Evolutionary conservation across 192 early-diverging fungal genomes (phyloP).

Genomic region (Coemansia umbellata): DNA sequence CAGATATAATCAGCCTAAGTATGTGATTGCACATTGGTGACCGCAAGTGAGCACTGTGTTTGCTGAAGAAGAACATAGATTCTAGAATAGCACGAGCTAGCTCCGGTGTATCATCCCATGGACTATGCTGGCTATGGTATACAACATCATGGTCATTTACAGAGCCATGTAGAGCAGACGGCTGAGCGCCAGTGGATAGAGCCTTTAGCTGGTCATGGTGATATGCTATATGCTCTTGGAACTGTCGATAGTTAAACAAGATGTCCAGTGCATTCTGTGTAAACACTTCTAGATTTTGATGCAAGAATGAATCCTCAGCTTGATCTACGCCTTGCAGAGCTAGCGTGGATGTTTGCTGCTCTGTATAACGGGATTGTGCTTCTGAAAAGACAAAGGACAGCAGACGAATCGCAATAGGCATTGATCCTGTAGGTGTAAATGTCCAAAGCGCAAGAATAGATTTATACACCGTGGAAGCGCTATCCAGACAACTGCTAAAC

Average conservation of each 20-base stretch:
- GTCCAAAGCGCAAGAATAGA: slow-evolving; percentile 27
- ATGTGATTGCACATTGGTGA: slow-evolving; percentile 22
- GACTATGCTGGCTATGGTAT: slow-evolving; percentile 44
- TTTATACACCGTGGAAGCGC: slow-evolving; percentile 13
- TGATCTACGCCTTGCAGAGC: no score
- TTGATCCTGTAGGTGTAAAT: slow-evolving; percentile 29
- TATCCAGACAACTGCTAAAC: slow-evolving; percentile 3
- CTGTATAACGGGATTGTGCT: not conserved
- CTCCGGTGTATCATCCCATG: slow-evolving; percentile 37
- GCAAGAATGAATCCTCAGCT: slow-evolving; percentile 8
- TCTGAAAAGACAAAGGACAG: slow-evolving; percentile 14
- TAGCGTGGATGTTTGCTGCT: no score
- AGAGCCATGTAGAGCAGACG: not conserved
- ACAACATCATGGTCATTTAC: slow-evolving; percentile 16
- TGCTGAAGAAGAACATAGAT: slow-evolving; percentile 29
- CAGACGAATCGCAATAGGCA: slow-evolving; percentile 20
- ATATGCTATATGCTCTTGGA: slow-evolving; percentile 41
- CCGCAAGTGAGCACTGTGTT: not conserved
- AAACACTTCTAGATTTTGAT: slow-evolving; percentile 17
- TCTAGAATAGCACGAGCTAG: slow-evolving; percentile 12
- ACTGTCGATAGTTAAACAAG: slow-evolving; percentile 41
- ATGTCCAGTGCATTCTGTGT: slow-evolving; percentile 24
- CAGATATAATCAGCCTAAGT: slow-evolving; percentile 27
- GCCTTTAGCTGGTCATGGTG: slow-evolving; percentile 42
- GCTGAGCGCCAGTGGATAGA: slow-evolving; percentile 2